Evolutionary conservation across 495 filamentous ascomycete species (phyloP), one percentile per base, ranked within the genome.

Genomic region (Neurospora sp.): DNA sequence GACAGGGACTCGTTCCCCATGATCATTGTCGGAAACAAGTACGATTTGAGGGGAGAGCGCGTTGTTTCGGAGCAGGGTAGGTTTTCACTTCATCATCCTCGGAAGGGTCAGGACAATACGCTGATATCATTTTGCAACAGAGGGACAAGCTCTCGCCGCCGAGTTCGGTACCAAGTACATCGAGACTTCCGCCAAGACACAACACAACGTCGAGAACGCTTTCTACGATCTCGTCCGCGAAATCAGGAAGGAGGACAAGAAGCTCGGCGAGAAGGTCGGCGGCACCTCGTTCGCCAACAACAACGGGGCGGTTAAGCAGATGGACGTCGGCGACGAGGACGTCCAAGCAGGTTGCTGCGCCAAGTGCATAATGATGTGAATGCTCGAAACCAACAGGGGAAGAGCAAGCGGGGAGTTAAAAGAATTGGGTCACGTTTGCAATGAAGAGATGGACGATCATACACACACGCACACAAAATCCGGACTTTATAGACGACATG

Each of bases 1-100:
- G 96, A 98, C 85, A 98, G 95, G 88, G 96, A 99, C 79, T 96
- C 96, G 81, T 98, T 99, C 85, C 96, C 96, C 75, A 97, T 99
- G 84, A 97, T 98, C 72, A 93, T 99, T 10, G 96, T 98, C n/a
- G 96, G 93, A 73, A 99, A 99, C 88, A 99, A 99, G 87, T 97
- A 94, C 82, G 96, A 99, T 91, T 85, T 99, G 80, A 96, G 98
- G 75, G 85, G 85, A 76, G 96, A 99, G 83, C 88, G 96, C 74
- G 91, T 93, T 75, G 96, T 99, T 73, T 90, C 92, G 70, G 90
- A 91, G 82, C 90, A 96, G 89, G 95, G 96, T 98, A 87, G 70
- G 88, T 76, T 71, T 68, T 10, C 35, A 16, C 37, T 1, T 27
- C 16, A 22, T 27, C 16, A 22, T 59, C 27, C 40, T n/a, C 72